Evolutionary conservation across 129 eudicot genomes (phyloP), one percentile per base, ranked within the genome.

Genomic region (Centella asiatica): DNA sequence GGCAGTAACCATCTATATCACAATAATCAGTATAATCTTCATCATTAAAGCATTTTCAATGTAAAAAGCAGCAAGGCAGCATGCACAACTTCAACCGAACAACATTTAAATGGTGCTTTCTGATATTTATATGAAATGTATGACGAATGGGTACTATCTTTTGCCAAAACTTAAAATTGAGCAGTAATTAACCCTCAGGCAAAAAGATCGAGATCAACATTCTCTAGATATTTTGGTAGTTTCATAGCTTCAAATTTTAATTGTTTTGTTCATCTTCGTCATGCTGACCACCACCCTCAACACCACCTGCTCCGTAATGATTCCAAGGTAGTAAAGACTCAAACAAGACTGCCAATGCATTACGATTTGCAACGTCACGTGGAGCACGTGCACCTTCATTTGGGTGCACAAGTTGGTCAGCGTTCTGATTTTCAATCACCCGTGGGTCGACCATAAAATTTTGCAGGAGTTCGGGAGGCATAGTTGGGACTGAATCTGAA

Each of bases 391-490:
- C 74, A 47, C 28, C 64, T 17, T 24, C 70, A 18, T 80, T 79
- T 31, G 26, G 65, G 60, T 70, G 37, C 28, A n/a, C 63, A 57
- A 60, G 72, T 50, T 77, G 84, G 53, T n/a, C 74, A 14, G 31
- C 77, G 62, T 90, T 73, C 72, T 79, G 81, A 58, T 66, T 66
- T 25, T 67, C 86, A 24, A 56, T 74, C 64, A 68, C 62, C 73
- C 94, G 75, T 44, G 85, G 96, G 67, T 84, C 90, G 32, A 80
- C 66, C 72, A 92, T 65, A 72, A 92, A 82, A 60, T 92, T 79
- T 69, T 82, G 98, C 82, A 92, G 70, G 69, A 74, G 74, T 24
- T 92, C 99, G 26, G 96, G 96, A n/a, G 98, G 95, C 76, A 87
- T 68, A 5, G 99, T 82, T 0, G 95, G 88, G 51, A 77, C 77